Conservation (phyloP, 441 rosid genomes). For the Gossypium lobatum region DNA sequence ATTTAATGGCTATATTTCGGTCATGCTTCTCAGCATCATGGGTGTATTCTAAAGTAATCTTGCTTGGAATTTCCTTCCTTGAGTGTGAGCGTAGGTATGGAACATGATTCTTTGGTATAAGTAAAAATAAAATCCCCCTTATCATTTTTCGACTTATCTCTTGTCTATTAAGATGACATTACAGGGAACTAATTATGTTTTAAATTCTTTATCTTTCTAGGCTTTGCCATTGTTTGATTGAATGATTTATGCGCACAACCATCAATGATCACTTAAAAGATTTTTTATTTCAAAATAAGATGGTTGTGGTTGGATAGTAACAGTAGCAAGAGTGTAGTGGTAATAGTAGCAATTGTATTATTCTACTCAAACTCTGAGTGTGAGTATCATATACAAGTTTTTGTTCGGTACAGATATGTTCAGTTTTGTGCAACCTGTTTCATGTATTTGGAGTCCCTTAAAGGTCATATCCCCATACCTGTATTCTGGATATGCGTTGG, state of each 20-base stretch:
- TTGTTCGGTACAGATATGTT: neutral
- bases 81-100: conserved; percentile 75
- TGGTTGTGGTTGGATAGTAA: conserved; percentile 2
- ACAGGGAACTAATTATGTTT: neutral
- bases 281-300: neutral
- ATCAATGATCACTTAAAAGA: neutral
- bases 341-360: neutral
- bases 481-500: neutral
- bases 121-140: neutral
- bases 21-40: conserved; percentile 65
- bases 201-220: neutral
- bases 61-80: conserved; percentile 78
- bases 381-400: neutral
- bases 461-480: neutral
- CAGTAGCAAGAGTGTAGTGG: neutral
- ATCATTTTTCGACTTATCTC: neutral
- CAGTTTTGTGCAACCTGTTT: neutral
- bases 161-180: neutral
- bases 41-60: conserved; percentile 81
- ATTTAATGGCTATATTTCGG: conserved; percentile 27
- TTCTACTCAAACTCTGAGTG: neutral
- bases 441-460: neutral
- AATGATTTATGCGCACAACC: neutral
- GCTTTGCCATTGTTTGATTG: neutral
- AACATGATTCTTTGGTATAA: neutral